A percentile compares a stretch with the other conserved stretches of the same genome.
Evolutionary conservation across 345 rosid species (phyloP).

Genomic region (Eucalyptus albens): DNA sequence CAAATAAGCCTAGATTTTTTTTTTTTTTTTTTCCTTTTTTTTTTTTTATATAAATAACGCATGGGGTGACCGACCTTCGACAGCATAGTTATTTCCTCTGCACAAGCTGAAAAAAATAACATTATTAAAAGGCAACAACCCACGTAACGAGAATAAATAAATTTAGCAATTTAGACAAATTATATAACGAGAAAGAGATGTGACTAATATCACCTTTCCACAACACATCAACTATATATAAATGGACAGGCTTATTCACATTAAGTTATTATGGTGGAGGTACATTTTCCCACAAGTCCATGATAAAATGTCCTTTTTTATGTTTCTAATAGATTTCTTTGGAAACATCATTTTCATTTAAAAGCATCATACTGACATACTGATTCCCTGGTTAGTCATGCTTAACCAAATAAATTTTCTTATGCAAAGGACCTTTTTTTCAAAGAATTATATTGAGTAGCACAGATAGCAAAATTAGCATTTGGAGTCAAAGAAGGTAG

Average conservation of each 20-base stretch:
- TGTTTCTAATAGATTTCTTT: neutral
- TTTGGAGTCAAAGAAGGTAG: neutral
- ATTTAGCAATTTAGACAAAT: too few species aligned
- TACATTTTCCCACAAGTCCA: neutral
- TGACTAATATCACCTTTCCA: too few species aligned
- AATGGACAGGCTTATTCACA: too few species aligned
- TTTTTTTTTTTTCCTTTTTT: fast-evolving
- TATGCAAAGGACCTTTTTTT: neutral
- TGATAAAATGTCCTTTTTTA: neutral
- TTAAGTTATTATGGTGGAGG: neutral
- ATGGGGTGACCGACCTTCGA: too few species aligned
- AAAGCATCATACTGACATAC: neutral
- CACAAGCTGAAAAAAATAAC: too few species aligned
- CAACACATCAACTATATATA: too few species aligned
- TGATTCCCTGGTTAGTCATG: neutral
- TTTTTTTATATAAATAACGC: too few species aligned
- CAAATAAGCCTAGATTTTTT: too few species aligned
- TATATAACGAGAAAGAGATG: too few species aligned
- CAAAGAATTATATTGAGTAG: neutral
- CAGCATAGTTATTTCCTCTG: too few species aligned
- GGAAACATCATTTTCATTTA: neutral
- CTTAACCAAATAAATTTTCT: neutral
- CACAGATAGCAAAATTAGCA: neutral
- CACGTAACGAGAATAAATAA: too few species aligned
- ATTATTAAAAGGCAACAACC: too few species aligned